These are phyloP conservation scores for Beauveria australis DNA, from an alignment of 2,329 filamentous ascomycete genomes.

Conservation along the genomic window DNA sequence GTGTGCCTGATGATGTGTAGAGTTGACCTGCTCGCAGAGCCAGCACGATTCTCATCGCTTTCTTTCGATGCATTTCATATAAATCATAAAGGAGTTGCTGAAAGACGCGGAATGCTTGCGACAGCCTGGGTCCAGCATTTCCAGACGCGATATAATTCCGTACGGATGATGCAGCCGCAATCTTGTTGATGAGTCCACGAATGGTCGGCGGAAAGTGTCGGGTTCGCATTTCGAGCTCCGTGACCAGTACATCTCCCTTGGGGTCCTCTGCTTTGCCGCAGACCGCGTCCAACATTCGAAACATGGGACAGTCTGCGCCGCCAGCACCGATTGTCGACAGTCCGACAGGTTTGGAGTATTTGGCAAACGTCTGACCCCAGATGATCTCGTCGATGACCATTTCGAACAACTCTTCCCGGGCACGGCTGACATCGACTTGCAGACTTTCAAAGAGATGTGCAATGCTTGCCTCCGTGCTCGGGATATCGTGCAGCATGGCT, in stretches of 20 bases:
- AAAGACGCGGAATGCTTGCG: neutral
- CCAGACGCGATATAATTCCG: neutral
- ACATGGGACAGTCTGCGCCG: slow-evolving; percentile 5
- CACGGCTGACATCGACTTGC: neutral
- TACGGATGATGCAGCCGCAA: neutral
- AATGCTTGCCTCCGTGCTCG: neutral
- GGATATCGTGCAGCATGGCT: neutral
- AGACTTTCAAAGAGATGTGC: neutral
- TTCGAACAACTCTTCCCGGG: neutral
- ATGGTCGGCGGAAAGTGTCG: neutral
- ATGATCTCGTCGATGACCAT: neutral
- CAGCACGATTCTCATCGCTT: neutral
- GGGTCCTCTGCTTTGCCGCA: neutral
- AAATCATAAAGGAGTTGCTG: neutral
- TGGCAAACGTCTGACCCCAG: slow-evolving; percentile 3
- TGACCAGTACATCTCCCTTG: neutral
- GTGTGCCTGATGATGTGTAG: neutral
- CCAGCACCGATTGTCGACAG: neutral
- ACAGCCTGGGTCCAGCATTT: neutral
- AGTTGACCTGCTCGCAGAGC: neutral
- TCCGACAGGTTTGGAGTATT: neutral
- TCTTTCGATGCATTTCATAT: slow-evolving; percentile 5
- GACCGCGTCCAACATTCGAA: neutral
- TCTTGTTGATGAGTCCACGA: neutral
- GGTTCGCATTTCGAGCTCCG: neutral